Conservation (phyloP, 78 protist species). For the Planoprotostelium fungivorum region DNA sequence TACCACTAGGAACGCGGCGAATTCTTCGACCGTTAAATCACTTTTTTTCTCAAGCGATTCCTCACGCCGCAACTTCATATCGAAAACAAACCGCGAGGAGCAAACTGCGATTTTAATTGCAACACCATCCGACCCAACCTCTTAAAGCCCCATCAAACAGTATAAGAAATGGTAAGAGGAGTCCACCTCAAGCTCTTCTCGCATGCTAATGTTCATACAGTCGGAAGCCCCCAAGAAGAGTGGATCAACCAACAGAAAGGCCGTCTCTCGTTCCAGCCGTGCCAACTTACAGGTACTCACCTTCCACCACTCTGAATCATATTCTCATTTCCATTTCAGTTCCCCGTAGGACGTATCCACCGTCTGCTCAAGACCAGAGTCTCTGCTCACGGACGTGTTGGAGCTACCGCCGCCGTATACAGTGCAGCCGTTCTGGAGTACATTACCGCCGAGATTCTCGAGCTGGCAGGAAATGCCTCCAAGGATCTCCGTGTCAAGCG, state of each 20-base stretch:
- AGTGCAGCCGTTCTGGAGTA: constrained; percentile 92
- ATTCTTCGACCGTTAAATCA: background rate
- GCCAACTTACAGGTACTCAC: background rate
- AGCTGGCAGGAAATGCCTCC: constrained; percentile 91
- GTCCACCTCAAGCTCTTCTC: background rate
- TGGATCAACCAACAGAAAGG: background rate
- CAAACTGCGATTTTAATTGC: background rate
- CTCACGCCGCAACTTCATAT: background rate
- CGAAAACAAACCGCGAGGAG: background rate
- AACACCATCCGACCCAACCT: background rate
- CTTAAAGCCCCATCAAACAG: background rate
- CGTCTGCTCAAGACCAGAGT: constrained; percentile 78
- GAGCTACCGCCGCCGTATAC: constrained; percentile 92
- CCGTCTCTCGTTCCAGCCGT: background rate
- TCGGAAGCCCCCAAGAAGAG: background rate
- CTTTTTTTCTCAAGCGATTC: background rate
- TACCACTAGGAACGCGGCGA: too few relatives aligned
- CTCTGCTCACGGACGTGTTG: constrained; percentile 69
- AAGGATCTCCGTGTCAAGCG: constrained; percentile 86
- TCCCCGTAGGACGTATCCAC: constrained; percentile 88
- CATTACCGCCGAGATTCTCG: constrained; percentile 80
- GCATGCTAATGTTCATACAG: background rate
- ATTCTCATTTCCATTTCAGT: constrained; percentile 7
- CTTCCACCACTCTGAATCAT: background rate
- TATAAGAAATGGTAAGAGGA: background rate